Conservation (phyloP, 179 eudicot genomes). For the Beta corolliflora region DNA sequence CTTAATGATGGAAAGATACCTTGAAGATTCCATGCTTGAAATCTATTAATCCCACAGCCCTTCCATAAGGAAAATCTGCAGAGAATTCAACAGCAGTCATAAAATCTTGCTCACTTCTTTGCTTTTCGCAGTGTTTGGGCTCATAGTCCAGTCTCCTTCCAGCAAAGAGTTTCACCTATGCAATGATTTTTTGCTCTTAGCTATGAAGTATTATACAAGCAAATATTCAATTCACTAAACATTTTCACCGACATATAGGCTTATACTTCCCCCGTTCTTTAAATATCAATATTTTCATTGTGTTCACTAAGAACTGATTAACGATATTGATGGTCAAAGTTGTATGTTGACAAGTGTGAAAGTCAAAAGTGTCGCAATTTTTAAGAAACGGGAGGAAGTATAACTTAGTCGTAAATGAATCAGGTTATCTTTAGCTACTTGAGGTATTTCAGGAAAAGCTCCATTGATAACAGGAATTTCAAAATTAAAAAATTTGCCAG, state of each 20-base stretch:
- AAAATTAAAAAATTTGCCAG: not conserved
- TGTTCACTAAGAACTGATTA: too few species aligned
- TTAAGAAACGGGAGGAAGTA: too few species aligned
- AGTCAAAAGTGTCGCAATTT: too few species aligned
- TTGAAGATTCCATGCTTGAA: constrained; percentile 57
- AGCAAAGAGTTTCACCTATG: constrained; percentile 65
- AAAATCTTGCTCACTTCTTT: constrained; percentile 49
- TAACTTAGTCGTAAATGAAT: not conserved
- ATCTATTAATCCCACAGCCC: constrained; percentile 68
- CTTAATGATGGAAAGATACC: constrained; percentile 37
- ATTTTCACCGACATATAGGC: not conserved
- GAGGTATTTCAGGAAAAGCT: not conserved
- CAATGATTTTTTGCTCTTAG: constrained; percentile 10
- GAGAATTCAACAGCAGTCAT: constrained; percentile 84
- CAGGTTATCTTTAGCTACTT: not conserved
- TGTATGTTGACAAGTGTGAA: too few species aligned
- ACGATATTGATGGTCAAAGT: too few species aligned
- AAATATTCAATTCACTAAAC: not conserved
- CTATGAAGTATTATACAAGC: not conserved
- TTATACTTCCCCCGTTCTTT: too few species aligned
- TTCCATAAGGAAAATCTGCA: constrained; percentile 73
- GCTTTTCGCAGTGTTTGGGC: constrained; percentile 43
- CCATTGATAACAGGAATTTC: not conserved
- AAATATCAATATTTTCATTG: too few species aligned
- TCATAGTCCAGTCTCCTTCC: constrained; percentile 83